Conservation (phyloP, 495 filamentous ascomycete genomes). For the Haplographium delicatum region DNA sequence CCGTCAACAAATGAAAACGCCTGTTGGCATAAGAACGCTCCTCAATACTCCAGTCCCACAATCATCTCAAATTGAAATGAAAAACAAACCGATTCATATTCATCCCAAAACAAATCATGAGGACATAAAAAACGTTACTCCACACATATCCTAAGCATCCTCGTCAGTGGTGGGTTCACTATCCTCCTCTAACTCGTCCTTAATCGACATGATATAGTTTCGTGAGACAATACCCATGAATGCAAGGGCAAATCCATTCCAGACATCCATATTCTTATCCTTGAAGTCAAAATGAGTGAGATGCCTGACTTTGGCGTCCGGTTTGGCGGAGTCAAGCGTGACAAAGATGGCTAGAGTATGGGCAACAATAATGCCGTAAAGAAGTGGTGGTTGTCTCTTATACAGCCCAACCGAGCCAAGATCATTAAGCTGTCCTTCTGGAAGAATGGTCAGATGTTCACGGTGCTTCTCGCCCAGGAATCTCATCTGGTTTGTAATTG, state of each 20-base stretch:
- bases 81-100: background rate
- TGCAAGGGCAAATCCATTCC: slow-evolving; percentile 33
- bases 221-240: slow-evolving; percentile 18
- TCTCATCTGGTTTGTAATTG: slow-evolving; percentile 16
- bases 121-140: background rate
- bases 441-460: slow-evolving; percentile 4
- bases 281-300: slow-evolving; percentile 32
- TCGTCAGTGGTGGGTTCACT: slow-evolving; percentile 5
- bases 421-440: slow-evolving; percentile 9
- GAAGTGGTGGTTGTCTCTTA: slow-evolving; percentile 20
- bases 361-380: slow-evolving; percentile 35
- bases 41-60: background rate
- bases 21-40: background rate
- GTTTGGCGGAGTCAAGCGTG: slow-evolving; percentile 27
- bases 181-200: slow-evolving; percentile 20
- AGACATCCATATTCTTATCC: slow-evolving; percentile 31
- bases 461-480: slow-evolving; percentile 23
- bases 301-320: slow-evolving; percentile 24
- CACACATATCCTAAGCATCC: slow-evolving; percentile 7
- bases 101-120: background rate
- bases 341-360: slow-evolving; percentile 30
- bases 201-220: slow-evolving; percentile 23
- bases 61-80: background rate
- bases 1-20: slow-evolving; percentile 6
- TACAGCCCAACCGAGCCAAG: slow-evolving; percentile 17